Base-by-base conservation (phyloP, 495 filamentous ascomycete genomes). In the Neurospora sp. region DNA sequence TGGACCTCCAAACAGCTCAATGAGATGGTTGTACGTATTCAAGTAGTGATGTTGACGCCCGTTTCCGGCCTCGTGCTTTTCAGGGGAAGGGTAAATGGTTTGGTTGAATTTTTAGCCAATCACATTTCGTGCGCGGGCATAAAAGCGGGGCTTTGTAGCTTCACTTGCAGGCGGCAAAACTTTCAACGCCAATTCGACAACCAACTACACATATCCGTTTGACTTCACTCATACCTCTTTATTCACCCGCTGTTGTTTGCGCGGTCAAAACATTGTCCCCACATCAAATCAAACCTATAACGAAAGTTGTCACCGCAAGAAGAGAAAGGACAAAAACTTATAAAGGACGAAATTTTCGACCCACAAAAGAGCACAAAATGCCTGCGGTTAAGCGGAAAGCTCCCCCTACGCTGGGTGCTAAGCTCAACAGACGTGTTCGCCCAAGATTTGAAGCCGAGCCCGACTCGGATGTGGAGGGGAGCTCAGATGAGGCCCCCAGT, bases 381-480 rank as follows among this genome's bases (percentile, higher is more conserved):
- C 73, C 76, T 39, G 73, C 80, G 0, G 41, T 72, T 38, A 83
- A 83, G 54, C 76, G 82, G 16, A 83, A 82, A 77, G 76, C 74
- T 12, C 54, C 75, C 6, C 37, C 76, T 49, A 75, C 70, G 20
- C 42, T 74, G 35, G 71, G 72, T 20, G 10, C 39, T 10, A 82
- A 80, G 38, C 79, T 93, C 10, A 86, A 91, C 76, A 85, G 90
- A 73, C 85, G 90, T 60, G 87, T 92, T 41, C 86, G 86, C 49
- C 87, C 88, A 0, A 82, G 86, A 40, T 85, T 85, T 41, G 89
- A 88, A 49, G 78, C 80, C 3, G 85, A 88, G 71, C 87, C 87
- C 0, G 89, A 91, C 4, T 83, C 88, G 37, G 88, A 88, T 7
- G 72, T 75, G 27, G 79, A 79, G 8, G 74, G 78, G 1, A 66